These are phyloP conservation scores for Nannizzia gypsea DNA, from an alignment of 2,329 filamentous ascomycete genomes.

Conservation along the genomic window DNA sequence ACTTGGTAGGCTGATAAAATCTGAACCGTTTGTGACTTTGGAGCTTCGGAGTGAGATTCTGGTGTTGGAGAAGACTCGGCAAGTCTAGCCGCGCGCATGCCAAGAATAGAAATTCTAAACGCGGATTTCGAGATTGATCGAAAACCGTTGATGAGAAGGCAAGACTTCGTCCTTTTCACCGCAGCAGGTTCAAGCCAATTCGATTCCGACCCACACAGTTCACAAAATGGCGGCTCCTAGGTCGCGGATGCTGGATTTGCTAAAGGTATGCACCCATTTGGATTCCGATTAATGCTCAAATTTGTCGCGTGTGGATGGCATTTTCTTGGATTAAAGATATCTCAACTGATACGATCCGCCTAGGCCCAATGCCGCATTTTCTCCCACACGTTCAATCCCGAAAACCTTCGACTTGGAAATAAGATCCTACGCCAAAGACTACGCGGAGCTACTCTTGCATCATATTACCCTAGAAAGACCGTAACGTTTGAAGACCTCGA, in stretches of 20 bases:
- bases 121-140: not conserved
- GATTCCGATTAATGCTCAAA: not conserved
- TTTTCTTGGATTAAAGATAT: not conserved
- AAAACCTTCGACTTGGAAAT: constrained; percentile 70
- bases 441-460: constrained; percentile 65
- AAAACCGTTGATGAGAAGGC: not conserved
- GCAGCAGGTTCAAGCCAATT: not conserved
- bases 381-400: constrained; percentile 79
- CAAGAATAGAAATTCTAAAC: not conserved
- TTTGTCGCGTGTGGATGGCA: not conserved
- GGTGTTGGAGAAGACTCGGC: not conserved
- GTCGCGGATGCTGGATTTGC: constrained; percentile 51
- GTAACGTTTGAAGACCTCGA: constrained; percentile 63
- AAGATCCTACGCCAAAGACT: constrained; percentile 83
- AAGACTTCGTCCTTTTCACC: not conserved
- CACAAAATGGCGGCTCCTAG: constrained; percentile 40
- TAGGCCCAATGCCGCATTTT: constrained; percentile 89
- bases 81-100: not conserved
- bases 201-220: not conserved
- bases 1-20: not conserved
- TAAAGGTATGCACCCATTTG: constrained; percentile 49
- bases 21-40: not conserved
- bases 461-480: constrained; percentile 76
- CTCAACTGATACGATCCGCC: not conserved
- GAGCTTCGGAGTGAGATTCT: not conserved